Evolutionary conservation across 2,329 filamentous ascomycete species (phyloP).

Genomic region (Parasarocladium wereldwijsianum): DNA sequence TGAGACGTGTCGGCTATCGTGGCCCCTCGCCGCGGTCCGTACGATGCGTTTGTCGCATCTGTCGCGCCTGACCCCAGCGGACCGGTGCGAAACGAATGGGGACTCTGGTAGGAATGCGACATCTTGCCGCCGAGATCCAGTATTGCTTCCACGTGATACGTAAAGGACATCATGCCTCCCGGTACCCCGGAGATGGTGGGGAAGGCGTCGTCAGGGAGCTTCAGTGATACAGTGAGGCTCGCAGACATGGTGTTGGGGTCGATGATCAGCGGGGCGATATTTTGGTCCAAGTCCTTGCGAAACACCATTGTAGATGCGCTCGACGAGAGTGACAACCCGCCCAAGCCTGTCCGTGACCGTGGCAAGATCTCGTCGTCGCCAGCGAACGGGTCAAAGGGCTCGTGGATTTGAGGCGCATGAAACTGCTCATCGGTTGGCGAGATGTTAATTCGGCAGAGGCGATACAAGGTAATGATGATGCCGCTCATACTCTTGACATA

Average conservation of each 20-base stretch:
- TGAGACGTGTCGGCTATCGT: constrained; percentile 79
- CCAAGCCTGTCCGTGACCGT: constrained; percentile 72
- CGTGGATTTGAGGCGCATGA: neutral
- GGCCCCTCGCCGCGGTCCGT: constrained; percentile 23
- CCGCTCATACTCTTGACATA: constrained; percentile 82
- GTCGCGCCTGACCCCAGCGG: constrained; percentile 13
- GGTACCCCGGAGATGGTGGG: constrained; percentile 84
- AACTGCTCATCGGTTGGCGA: constrained; percentile 28
- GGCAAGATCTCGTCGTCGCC: constrained; percentile 66
- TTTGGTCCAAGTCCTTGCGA: constrained; percentile 84
- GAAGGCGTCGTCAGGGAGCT: constrained; percentile 80
- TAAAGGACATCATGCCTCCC: constrained; percentile 88
- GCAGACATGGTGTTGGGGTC: constrained; percentile 67
- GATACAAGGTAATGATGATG: constrained; percentile 82
- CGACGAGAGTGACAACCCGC: constrained; percentile 73
- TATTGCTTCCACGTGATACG: constrained; percentile 84
- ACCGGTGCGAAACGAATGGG: constrained; percentile 34
- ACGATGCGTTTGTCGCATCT: constrained; percentile 14
- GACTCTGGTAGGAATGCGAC: constrained; percentile 53
- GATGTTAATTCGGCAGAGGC: constrained; percentile 82
- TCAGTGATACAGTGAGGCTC: constrained; percentile 67
- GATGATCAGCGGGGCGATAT: constrained; percentile 76
- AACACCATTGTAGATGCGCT: constrained; percentile 84
- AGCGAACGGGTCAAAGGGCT: too few relatives aligned
- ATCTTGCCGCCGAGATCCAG: constrained; percentile 84